phyloP scores from a whole-genome alignment of 202 grass and related monocot species.

The Alloteropsis angusta region DNA sequence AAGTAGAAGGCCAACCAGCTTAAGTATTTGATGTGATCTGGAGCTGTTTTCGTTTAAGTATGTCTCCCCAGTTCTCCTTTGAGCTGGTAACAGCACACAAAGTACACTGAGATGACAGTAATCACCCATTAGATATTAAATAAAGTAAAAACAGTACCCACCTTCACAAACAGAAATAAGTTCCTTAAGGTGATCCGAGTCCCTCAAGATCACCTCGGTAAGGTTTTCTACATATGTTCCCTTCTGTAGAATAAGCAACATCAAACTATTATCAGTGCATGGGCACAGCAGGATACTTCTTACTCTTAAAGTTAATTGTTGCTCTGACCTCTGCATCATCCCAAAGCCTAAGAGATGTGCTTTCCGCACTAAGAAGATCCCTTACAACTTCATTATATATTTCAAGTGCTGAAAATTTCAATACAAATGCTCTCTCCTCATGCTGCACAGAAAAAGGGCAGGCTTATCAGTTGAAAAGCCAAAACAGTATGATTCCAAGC shows the following conservation, averaged over 20 bases:
- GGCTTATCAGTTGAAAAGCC: not conserved
- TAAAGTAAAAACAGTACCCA: conserved; percentile 27
- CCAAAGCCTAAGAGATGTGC: conserved; percentile 76
- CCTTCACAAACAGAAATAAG: conserved; percentile 96
- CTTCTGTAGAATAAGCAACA: conserved; percentile 52
- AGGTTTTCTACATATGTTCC: conserved; percentile 84
- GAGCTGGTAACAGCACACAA: conserved; percentile 51
- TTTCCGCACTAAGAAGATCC: conserved; percentile 76
- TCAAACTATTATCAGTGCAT: conserved; percentile 15
- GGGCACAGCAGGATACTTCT: not conserved
- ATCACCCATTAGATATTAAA: conserved; percentile 11
- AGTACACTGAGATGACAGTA: conserved; percentile 20
- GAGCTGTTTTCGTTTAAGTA: conserved; percentile 95
- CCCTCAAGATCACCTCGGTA: conserved; percentile 65
- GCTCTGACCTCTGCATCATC: conserved; percentile 78
- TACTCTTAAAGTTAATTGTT: not conserved
- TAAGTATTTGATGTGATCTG: conserved; percentile 96
- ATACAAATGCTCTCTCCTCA: conserved; percentile 85
- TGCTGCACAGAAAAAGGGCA: conserved; percentile 44
- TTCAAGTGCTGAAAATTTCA: conserved; percentile 94
- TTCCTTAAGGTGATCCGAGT: conserved; percentile 78
- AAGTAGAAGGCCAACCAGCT: conserved; percentile 59
- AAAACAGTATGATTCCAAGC: not conserved
- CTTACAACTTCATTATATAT: conserved; percentile 96
- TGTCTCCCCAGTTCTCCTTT: conserved; percentile 90